A percentile compares a stretch with the other conserved stretches of the same genome.
phyloP scores from a whole-genome alignment of 371 early-diverging fungal species.

The Vairimorpha necatrix region DNA sequence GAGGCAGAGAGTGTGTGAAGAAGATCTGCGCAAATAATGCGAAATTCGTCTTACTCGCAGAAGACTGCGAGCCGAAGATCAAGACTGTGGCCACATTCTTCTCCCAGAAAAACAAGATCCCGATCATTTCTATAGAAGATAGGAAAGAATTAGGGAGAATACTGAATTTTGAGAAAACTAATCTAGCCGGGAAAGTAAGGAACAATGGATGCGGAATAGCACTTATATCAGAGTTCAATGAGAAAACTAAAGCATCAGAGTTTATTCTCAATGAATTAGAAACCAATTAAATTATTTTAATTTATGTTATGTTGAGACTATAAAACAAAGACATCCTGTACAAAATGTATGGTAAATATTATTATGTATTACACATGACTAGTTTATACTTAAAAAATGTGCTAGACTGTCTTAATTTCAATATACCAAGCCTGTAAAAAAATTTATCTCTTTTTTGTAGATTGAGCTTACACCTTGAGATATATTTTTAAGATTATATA shows the following conservation, averaged over 20 bases:
- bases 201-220: constrained; percentile 44
- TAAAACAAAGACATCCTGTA: too few relatives aligned
- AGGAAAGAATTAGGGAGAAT: constrained; percentile 50
- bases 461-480: too few relatives aligned
- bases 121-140: constrained; percentile 50
- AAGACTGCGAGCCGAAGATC: constrained; percentile 42
- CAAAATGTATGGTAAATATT: too few relatives aligned
- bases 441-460: too few relatives aligned
- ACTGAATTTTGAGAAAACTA: constrained; percentile 31
- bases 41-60: constrained; percentile 50
- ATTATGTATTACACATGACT: too few relatives aligned
- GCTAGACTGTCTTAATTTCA: too few relatives aligned
- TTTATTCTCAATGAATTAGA: constrained; percentile 20
- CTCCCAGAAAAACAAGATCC: constrained; percentile 35
- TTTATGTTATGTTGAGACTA: too few relatives aligned
- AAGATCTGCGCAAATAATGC: constrained; percentile 25
- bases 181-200: constrained; percentile 23
- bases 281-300: background rate
- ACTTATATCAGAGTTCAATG: constrained; percentile 32
- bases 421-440: too few relatives aligned
- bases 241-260: constrained; percentile 16
- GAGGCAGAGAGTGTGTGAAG: constrained; percentile 40
- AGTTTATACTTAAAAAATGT: too few relatives aligned
- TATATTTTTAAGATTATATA: too few relatives aligned
- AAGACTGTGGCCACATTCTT: constrained; percentile 20